phyloP scores from a whole-genome alignment of 2,329 filamentous ascomycete genomes.

The Scleromitrula shiraiana region DNA sequence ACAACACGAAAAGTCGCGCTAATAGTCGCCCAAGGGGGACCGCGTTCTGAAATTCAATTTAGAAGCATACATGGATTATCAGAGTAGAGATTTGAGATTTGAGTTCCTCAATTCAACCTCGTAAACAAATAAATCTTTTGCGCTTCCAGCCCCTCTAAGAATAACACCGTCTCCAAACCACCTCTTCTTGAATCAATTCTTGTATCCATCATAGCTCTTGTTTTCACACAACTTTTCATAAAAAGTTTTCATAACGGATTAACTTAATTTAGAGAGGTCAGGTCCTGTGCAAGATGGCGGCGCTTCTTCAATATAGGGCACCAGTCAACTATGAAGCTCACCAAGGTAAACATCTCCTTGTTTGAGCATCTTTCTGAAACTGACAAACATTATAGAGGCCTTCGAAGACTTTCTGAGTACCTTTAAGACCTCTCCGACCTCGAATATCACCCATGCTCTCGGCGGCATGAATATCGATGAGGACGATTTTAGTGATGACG shows the following conservation, averaged over 20 bases:
- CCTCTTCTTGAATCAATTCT: not conserved
- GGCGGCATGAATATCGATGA: conserved; percentile 80
- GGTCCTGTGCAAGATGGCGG: conserved; percentile 55
- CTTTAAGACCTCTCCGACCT: conserved; percentile 74
- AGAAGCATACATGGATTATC: too few relatives aligned
- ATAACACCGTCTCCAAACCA: not conserved
- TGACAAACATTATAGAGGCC: conserved; percentile 44
- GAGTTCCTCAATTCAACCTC: conserved; percentile 6
- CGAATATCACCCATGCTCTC: conserved; percentile 71
- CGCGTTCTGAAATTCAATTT: conserved; percentile 8
- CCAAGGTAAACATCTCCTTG: conserved; percentile 55
- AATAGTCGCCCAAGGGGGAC: not conserved
- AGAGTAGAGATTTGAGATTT: too few relatives aligned
- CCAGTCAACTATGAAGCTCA: conserved; percentile 85
- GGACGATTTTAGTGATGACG: conserved; percentile 79
- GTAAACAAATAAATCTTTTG: conserved; percentile 3
- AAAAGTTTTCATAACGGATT: too few relatives aligned
- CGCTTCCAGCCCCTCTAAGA: not conserved
- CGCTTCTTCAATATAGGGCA: conserved; percentile 65
- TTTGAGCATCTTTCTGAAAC: not conserved
- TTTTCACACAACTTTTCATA: not conserved
- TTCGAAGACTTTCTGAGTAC: conserved; percentile 82
- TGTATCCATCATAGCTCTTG: too few relatives aligned
- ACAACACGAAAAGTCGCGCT: conserved; percentile 8
- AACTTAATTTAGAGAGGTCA: not conserved